These are phyloP conservation scores for Francoa sonchifolia DNA, from an alignment of 441 rosid species.

Conservation along the genomic window DNA sequence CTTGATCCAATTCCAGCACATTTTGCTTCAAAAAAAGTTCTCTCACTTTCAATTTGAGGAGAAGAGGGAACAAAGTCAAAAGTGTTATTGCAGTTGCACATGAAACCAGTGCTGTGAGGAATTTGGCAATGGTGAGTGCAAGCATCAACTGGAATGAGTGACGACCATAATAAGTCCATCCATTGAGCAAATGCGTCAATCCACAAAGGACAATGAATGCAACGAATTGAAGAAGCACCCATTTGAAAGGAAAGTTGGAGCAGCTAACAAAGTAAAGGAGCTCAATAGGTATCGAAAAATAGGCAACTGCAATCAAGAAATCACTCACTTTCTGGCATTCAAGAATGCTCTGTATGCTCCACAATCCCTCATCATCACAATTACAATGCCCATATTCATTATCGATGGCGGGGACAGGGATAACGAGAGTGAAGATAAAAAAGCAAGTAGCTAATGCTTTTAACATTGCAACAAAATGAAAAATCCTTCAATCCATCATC, in stretches of 20 bases:
- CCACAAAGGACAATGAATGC: slow-evolving; percentile 71
- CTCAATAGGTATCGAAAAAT: slow-evolving; percentile 67
- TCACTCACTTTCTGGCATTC: slow-evolving; percentile 69
- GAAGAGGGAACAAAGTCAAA: slow-evolving; percentile 50
- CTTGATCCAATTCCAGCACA: slow-evolving; percentile 56
- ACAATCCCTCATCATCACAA: slow-evolving; percentile 58
- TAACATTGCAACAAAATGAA: slow-evolving; percentile 37
- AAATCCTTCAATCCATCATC: slow-evolving; percentile 16
- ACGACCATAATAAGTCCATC: slow-evolving; percentile 60
- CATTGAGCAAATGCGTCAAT: slow-evolving; percentile 55
- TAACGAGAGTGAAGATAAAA: slow-evolving; percentile 23
- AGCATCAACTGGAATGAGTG: slow-evolving; percentile 60
- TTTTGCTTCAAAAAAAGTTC: slow-evolving; percentile 67
- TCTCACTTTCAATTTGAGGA: slow-evolving; percentile 58
- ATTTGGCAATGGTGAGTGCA: slow-evolving; percentile 48
- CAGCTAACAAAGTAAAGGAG: slow-evolving; percentile 66
- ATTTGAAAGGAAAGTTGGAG: slow-evolving; percentile 63
- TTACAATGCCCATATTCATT: slow-evolving; percentile 33
- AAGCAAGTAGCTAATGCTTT: slow-evolving; percentile 36
- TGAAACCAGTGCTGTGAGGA: slow-evolving; percentile 56
- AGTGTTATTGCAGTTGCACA: slow-evolving; percentile 63
- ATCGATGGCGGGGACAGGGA: slow-evolving; percentile 27
- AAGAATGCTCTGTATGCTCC: slow-evolving; percentile 36
- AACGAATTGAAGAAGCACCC: slow-evolving; percentile 58
- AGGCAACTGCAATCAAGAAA: slow-evolving; percentile 58